Base-by-base conservation (phyloP, 768 basidiomycete species). In the Grammothele lineata region DNA sequence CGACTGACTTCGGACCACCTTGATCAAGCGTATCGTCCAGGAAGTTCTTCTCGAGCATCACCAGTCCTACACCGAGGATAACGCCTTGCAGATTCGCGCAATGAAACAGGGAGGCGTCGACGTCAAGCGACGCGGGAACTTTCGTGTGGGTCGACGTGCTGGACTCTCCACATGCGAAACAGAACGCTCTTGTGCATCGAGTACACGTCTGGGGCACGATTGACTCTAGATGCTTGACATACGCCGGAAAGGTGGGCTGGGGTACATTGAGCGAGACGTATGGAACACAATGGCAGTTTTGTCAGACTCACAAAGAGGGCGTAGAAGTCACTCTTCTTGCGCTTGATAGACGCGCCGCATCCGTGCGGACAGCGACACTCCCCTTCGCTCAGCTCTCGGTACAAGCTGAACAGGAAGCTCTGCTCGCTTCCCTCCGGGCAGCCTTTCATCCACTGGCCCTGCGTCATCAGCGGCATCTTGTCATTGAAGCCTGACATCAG, bases 381-480 rank as follows among this genome's bases (percentile, higher is more conserved):
- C 1, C 80, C 81, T 42, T 77, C 75, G 55, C 74, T 77, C 42
- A 94, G 73, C 54, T 86, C 76, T 38, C 82, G 77, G 64, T 92
- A 94, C 24, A 92, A 76, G 53, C 82, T 77, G 67, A 96, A 96
- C 42, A 96, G 71, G 67, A 87, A 87, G 48, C 80, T 81, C 61
- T 96, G 92, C 64, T 96, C 92, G 58, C 85, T 83, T 42, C 88
- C 90, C 64, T 95, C 92, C 0, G 93, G 92, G 66, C 93, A 96
- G 17, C 93, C 93, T 62, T 88, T 90, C 93, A 96, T 96, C 92
- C 92, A 96, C 61, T 93, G 84, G 22, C 89, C 90, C 65, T 90
- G 87, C 18, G 83, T 83, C 78, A 95, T 81, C 33, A 93, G 68
- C 54, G 78, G 78, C 25, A 81, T 72, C 15, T 66, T 65, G 46